Evolutionary conservation across 768 basidiomycete genomes (phyloP).

Genomic region (Xerocomus potaroensis): DNA sequence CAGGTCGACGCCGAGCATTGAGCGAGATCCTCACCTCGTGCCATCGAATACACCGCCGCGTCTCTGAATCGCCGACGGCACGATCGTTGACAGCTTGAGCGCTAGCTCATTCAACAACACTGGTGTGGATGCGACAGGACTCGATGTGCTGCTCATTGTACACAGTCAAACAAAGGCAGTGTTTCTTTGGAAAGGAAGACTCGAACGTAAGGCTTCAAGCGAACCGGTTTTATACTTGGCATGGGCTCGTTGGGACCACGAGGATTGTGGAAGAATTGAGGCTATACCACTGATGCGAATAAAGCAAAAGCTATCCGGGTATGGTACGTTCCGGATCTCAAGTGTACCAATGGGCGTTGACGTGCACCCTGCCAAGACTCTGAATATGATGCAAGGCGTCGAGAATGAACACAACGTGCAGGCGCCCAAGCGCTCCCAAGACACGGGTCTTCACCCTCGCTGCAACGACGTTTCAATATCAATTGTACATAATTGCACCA

Average conservation of each 20-base stretch:
- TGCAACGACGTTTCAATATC: neutral
- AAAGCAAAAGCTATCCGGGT: too few species aligned
- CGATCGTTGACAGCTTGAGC: conserved; percentile 8
- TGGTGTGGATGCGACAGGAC: neutral
- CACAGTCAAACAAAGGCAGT: too few species aligned
- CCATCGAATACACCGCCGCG: neutral
- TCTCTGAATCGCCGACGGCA: conserved; percentile 15
- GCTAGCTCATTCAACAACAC: neutral
- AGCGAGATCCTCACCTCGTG: conserved; percentile 6
- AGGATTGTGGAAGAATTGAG: too few species aligned
- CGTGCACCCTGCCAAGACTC: neutral
- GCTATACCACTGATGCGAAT: too few species aligned
- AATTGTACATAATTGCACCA: neutral
- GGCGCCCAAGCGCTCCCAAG: neutral
- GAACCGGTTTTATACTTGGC: too few species aligned
- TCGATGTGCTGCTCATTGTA: conserved; percentile 5
- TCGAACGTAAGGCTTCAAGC: neutral
- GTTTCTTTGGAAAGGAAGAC: neutral
- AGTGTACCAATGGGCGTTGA: too few species aligned
- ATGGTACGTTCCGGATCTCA: too few species aligned
- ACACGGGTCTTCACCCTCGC: too few species aligned
- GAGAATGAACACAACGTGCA: neutral
- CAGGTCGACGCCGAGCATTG: neutral
- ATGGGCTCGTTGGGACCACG: too few species aligned
- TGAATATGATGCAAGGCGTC: too few species aligned